Evolutionary conservation across 345 rosid species (phyloP).

Genomic region (Linum tenue): DNA sequence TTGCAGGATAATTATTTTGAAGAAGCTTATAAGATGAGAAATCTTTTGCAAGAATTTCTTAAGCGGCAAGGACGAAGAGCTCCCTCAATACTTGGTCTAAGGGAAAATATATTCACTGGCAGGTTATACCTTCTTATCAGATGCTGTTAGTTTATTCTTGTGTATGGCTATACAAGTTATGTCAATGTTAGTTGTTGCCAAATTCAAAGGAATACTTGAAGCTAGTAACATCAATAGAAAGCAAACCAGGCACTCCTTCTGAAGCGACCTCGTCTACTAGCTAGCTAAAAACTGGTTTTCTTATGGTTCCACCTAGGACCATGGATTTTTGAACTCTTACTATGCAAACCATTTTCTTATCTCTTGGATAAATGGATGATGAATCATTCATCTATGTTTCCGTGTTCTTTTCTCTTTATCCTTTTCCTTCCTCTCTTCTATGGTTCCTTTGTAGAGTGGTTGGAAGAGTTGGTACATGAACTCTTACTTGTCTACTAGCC

Average conservation of each 20-base stretch:
- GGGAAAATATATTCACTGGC: slow-evolving; percentile 95
- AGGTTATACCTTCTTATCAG: slow-evolving; percentile 38
- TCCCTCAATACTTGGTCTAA: slow-evolving; percentile 84
- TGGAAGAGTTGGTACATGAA: not conserved
- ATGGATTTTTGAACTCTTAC: not conserved
- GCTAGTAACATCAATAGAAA: not conserved
- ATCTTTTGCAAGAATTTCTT: slow-evolving; percentile 88
- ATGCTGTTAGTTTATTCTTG: not conserved
- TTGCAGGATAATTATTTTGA: slow-evolving; percentile 81
- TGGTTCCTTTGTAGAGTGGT: not conserved
- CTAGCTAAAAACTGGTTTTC: not conserved
- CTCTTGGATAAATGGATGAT: not conserved
- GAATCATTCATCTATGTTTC: not conserved
- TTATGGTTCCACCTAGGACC: not conserved
- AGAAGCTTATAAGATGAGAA: slow-evolving; percentile 96
- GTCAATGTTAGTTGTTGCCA: not conserved
- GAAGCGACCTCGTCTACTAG: not conserved
- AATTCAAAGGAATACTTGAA: not conserved
- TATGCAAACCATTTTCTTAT: not conserved
- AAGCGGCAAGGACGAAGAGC: slow-evolving; percentile 53
- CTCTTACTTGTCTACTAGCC: not conserved
- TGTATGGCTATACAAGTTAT: not conserved
- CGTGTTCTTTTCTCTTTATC: too few species aligned
- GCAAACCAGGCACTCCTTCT: not conserved
- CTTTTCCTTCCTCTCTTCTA: not conserved